A percentile compares a stretch with the other conserved stretches of the same genome.
Evolutionary conservation across 2,329 filamentous ascomycete species (phyloP).

Genomic region (Calonectria crousiana): DNA sequence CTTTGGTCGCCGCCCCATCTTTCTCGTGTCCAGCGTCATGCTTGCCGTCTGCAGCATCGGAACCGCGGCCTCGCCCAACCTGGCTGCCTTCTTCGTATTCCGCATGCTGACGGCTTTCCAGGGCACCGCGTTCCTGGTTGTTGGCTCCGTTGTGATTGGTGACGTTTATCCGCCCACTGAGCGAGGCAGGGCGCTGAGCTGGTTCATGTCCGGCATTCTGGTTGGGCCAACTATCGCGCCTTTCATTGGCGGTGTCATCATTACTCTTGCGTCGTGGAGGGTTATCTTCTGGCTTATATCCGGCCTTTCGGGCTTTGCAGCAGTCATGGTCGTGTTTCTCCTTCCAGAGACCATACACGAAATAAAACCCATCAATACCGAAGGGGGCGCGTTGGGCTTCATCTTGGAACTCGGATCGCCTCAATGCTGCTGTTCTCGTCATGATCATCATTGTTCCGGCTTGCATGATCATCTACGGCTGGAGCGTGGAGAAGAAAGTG

Average conservation of each 20-base stretch:
- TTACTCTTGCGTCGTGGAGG: constrained; percentile 75
- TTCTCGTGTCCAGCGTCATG: constrained; percentile 49
- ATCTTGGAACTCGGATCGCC: constrained; percentile 55
- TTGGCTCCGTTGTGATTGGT: constrained; percentile 72
- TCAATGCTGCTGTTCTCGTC: constrained; percentile 67
- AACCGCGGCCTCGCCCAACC: constrained; percentile 74
- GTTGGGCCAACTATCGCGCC: constrained; percentile 74
- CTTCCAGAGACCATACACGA: constrained; percentile 76
- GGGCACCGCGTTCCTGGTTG: constrained; percentile 76
- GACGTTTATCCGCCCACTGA: constrained; percentile 71
- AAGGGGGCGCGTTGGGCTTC: not conserved
- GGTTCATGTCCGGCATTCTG: constrained; percentile 75
- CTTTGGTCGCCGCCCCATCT: constrained; percentile 62
- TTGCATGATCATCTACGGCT: constrained; percentile 70
- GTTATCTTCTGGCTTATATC: constrained; percentile 79
- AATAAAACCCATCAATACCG: constrained; percentile 19
- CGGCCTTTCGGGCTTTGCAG: constrained; percentile 68
- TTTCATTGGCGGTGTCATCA: constrained; percentile 76
- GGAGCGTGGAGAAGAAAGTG: constrained; percentile 56
- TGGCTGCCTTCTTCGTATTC: constrained; percentile 76
- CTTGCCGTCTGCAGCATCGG: constrained; percentile 75
- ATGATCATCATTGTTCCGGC: constrained; percentile 65
- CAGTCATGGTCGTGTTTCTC: constrained; percentile 68
- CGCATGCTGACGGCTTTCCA: constrained; percentile 77
- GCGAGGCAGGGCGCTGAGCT: constrained; percentile 74